A percentile compares a stretch with the other conserved stretches of the same genome.
phyloP scores from a whole-genome alignment of 2,329 filamentous ascomycete species.

The Diplocarpon mali region DNA sequence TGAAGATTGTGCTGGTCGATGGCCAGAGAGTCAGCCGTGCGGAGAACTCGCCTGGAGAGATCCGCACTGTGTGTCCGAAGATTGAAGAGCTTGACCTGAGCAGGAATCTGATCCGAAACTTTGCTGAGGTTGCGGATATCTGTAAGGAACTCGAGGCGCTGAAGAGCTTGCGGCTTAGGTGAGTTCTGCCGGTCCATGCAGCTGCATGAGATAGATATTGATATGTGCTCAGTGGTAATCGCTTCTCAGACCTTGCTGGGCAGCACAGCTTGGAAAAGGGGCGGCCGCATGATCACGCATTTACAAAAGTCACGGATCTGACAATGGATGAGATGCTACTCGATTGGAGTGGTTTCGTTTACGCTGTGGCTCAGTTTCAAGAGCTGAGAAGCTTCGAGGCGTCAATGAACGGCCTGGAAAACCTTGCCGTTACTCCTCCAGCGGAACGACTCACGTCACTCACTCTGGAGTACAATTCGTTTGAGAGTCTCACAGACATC shows the following conservation, averaged over 20 bases:
- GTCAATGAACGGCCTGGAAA: conserved; percentile 46
- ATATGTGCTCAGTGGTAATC: conserved; percentile 55
- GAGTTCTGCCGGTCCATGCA: conserved; percentile 24
- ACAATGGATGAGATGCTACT: conserved; percentile 58
- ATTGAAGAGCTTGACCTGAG: conserved; percentile 76
- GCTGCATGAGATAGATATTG: background rate
- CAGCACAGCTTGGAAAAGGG: background rate
- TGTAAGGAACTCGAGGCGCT: conserved; percentile 59
- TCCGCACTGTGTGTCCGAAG: conserved; percentile 43
- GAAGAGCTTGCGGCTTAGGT: conserved; percentile 61
- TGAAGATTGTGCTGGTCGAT: conserved; percentile 76
- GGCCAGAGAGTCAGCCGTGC: conserved; percentile 49
- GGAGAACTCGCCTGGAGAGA: conserved; percentile 25
- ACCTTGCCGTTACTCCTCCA: conserved; percentile 33
- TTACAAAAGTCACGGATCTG: conserved; percentile 42
- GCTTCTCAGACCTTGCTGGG: conserved; percentile 43
- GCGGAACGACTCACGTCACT: conserved; percentile 41
- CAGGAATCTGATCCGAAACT: conserved; percentile 64
- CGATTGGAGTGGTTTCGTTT: conserved; percentile 51
- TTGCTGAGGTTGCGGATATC: conserved; percentile 58
- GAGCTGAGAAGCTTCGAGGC: conserved; percentile 40
- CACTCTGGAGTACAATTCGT: conserved; percentile 62
- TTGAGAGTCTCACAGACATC: conserved; percentile 48
- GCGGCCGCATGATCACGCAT: background rate
- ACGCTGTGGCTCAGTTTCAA: conserved; percentile 42